Percentiles rank a stretch among this genome's conserved stretches.
These are phyloP conservation scores for Pseudopyricularia javanii DNA, from an alignment of 2,329 filamentous ascomycete species.

Conservation along the genomic window DNA sequence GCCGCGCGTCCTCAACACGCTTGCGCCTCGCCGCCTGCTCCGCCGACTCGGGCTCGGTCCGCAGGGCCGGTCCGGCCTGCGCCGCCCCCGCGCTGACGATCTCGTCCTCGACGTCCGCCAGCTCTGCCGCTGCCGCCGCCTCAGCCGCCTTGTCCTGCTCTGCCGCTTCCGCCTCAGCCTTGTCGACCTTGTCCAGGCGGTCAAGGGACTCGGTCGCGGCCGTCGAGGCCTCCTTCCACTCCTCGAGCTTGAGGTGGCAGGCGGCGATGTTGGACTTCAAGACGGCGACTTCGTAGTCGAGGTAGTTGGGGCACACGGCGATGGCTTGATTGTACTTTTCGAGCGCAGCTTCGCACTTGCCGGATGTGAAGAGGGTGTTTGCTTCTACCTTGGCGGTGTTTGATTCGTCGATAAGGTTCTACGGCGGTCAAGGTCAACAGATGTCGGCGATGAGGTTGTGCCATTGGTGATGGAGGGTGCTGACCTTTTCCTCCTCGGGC, in stretches of 20 bases:
- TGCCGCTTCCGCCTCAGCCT: constrained; percentile 14
- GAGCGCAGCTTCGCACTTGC: constrained; percentile 66
- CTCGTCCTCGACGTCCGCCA: constrained; percentile 38
- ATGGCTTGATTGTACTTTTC: constrained; percentile 73
- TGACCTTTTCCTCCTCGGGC: constrained; percentile 44
- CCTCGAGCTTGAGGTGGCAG: constrained; percentile 71
- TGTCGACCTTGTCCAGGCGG: constrained; percentile 50
- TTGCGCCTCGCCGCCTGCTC: constrained; percentile 18
- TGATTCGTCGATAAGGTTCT: constrained; percentile 60
- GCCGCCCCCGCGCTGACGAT: constrained; percentile 47
- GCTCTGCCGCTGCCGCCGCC: constrained; percentile 25
- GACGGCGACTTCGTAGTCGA: constrained; percentile 80
- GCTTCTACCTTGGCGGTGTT: constrained; percentile 62
- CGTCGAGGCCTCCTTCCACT: constrained; percentile 75
- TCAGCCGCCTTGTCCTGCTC: constrained; percentile 26
- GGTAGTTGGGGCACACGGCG: constrained; percentile 65
- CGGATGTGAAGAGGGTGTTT: constrained; percentile 65
- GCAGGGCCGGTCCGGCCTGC: constrained; percentile 28
- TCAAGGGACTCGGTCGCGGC: constrained; percentile 63
- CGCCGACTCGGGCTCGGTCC: constrained; percentile 11
- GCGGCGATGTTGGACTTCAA: constrained; percentile 81
- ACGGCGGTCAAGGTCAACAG: background rate
- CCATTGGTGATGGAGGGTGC: constrained; percentile 9
- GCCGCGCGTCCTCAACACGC: constrained; percentile 50
- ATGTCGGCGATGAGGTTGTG: background rate